Percentiles rank a stretch among this genome's conserved stretches.
Evolutionary conservation across 2,329 filamentous ascomycete species (phyloP).

Genomic region (Hymenoscyphus scutula): DNA sequence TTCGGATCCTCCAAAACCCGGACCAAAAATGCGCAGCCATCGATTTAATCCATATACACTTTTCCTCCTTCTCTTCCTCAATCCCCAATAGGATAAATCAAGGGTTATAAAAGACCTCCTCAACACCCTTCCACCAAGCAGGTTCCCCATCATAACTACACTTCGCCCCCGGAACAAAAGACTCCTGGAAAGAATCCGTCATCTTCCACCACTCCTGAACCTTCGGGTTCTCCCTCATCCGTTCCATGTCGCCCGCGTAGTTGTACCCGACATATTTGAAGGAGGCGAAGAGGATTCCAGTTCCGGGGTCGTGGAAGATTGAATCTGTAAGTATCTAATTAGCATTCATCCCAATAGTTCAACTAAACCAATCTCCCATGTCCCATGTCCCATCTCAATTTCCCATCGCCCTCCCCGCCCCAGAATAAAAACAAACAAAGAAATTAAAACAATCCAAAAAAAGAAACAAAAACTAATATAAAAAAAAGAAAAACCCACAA

Average conservation of each 20-base stretch:
- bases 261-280: conserved; percentile 79
- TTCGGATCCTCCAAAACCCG: too few relatives aligned
- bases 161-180: conserved; percentile 56
- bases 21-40: not conserved
- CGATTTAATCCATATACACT: not conserved
- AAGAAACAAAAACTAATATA: too few relatives aligned
- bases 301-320: conserved; percentile 65
- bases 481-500: conserved; percentile 49
- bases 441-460: too few relatives aligned
- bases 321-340: conserved; percentile 51
- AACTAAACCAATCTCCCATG: too few relatives aligned
- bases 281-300: conserved; percentile 66
- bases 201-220: conserved; percentile 79
- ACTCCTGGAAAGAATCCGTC: conserved; percentile 74
- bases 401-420: not conserved
- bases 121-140: conserved; percentile 67
- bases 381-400: not conserved
- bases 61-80: not conserved
- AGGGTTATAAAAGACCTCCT: conserved; percentile 65
- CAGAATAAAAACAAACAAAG: not conserved
- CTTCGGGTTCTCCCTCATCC: conserved; percentile 69
- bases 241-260: conserved; percentile 72
- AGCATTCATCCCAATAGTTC: not conserved
- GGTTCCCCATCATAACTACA: conserved; percentile 57
- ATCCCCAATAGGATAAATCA: conserved; percentile 35